Evolutionary conservation across 2,329 filamentous ascomycete genomes (phyloP).

Genomic region (Penicillium digitatum): DNA sequence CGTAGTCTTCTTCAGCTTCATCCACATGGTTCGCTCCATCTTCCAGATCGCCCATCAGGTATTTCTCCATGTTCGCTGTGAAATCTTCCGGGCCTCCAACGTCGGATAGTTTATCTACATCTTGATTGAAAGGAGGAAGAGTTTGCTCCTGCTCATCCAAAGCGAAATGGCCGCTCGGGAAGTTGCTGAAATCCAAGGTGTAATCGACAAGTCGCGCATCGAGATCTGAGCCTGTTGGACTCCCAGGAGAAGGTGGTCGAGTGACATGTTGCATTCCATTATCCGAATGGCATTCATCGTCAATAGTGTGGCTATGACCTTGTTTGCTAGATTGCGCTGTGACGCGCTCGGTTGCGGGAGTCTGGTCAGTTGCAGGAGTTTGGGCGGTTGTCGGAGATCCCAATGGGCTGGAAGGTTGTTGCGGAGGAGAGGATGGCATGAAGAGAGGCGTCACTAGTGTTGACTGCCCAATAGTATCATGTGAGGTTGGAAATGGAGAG

Average conservation of each 20-base stretch:
- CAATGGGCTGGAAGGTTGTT: conserved; percentile 16
- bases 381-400: conserved; percentile 23
- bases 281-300: conserved; percentile 12
- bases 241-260: conserved; percentile 23
- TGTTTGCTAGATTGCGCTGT: conserved; percentile 8
- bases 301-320: neutral
- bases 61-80: conserved; percentile 41
- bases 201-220: conserved; percentile 42
- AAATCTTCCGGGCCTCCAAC: conserved; percentile 43
- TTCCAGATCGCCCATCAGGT: conserved; percentile 33
- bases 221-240: conserved; percentile 30
- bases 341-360: conserved; percentile 21
- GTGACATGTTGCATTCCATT: conserved; percentile 9
- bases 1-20: conserved; percentile 7
- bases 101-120: conserved; percentile 35
- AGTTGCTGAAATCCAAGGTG: conserved; percentile 39
- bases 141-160: conserved; percentile 23
- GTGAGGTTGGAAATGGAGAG: conserved; percentile 39
- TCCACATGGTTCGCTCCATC: conserved; percentile 13
- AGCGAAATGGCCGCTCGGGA: conserved; percentile 28
- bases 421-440: conserved; percentile 37
- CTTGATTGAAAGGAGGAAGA: conserved; percentile 25
- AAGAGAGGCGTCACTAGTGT: conserved; percentile 37
- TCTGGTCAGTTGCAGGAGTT: conserved; percentile 25
- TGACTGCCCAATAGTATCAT: conserved; percentile 43